Conservation (phyloP, 139 green algal species). For the Limnomonas spitsbergensis region DNA sequence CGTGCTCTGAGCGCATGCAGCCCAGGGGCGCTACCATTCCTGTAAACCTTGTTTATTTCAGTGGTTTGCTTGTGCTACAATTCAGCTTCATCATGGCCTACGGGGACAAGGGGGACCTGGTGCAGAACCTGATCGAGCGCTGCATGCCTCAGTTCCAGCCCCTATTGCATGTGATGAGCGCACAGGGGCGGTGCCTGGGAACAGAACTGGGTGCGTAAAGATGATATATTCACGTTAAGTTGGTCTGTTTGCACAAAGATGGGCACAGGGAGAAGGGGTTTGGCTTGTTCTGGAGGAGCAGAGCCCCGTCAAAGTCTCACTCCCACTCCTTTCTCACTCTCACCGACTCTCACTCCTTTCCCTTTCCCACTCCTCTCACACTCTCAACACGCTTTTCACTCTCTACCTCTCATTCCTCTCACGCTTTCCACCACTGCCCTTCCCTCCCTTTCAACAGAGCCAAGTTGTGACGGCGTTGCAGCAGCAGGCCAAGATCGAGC, state of each 20-base stretch:
- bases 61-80: background rate
- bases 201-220: background rate
- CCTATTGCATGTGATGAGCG: conserved; percentile 42
- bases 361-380: too few relatives aligned
- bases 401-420: too few relatives aligned
- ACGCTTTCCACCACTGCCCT: too few relatives aligned
- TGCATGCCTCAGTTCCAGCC: conserved; percentile 93
- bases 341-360: too few relatives aligned
- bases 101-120: conserved; percentile 70
- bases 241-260: background rate
- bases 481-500: conserved; percentile 71
- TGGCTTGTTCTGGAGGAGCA: background rate
- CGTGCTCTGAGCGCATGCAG: conserved; percentile 20
- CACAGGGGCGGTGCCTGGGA: background rate
- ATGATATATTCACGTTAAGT: background rate
- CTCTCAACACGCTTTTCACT: too few relatives aligned
- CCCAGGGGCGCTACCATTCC: too few relatives aligned
- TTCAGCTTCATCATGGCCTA: too few relatives aligned
- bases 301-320: background rate
- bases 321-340: too few relatives aligned
- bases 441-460: background rate
- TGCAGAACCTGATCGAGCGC: conserved; percentile 91
- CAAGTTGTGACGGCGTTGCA: conserved; percentile 28
- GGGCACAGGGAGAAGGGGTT: background rate
- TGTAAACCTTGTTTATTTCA: too few relatives aligned